Evolutionary conservation across 2,329 filamentous ascomycete species (phyloP), one percentile per base, ranked within the genome.

Genomic region (Penicillium sp.): DNA sequence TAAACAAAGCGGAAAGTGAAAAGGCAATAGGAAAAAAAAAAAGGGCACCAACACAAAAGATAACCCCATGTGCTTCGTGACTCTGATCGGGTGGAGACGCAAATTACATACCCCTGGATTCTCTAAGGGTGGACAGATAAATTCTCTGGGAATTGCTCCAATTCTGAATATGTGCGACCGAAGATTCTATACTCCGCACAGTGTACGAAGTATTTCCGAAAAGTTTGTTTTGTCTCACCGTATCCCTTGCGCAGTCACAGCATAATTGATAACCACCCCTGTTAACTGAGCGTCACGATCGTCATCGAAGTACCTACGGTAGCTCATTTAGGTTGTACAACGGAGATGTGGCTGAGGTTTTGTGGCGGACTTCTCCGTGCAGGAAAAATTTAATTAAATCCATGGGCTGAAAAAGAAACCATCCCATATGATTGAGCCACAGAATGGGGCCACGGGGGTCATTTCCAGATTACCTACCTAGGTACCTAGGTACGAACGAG

Each of bases 391-490:
- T 38, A 18, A 35, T 35, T 6, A 13, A 38, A 18, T 18, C 8
- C 2, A 18, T 18, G 29, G 5, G 8, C 9, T 29, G 2, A 39
- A 39, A 39, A 31, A 40, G 7, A 18, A 16, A n/a, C 7, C 1
- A 11, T 32, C 9, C 5, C 11, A 51, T 44, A 22, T 51, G 49
- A 20, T 43, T 26, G 22, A n/a, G 24, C 24, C 9, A n/a, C 5
- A 29, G 5, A n/a, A 29, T 43, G 40, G 39, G 13, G 38, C 20
- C 20, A 40, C 20, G 53, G 16, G 57, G 56, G 60, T 65, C 61
- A 64, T 64, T 64, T 51, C n/a, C n/a, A n/a, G 61, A 61, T 40
- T 56, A 24, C 43, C n/a, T n/a, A n/a, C n/a, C n/a, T n/a, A n/a
- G n/a, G n/a, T n/a, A n/a, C n/a, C n/a, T n/a, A n/a, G n/a, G n/a